These are phyloP conservation scores for Hyaloperonospora brassicae DNA, from an alignment of 352 stramenopile species.

Conservation along the genomic window DNA sequence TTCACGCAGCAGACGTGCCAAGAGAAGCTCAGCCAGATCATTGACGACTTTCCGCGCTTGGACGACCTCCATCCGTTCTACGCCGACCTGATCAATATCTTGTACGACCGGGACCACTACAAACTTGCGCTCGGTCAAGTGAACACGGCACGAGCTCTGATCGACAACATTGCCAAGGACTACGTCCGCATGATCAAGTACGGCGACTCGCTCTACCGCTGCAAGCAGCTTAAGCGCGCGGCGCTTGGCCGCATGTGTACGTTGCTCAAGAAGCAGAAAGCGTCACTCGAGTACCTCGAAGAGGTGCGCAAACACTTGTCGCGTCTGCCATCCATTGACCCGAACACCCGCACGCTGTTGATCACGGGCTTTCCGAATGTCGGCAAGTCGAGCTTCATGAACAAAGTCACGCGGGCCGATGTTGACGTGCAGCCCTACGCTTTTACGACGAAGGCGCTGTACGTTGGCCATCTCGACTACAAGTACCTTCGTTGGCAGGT, in stretches of 20 bases:
- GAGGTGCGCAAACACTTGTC: slow-evolving; percentile 97
- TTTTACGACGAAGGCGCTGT: slow-evolving; percentile 99
- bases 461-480: slow-evolving; percentile 99
- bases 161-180: slow-evolving; percentile 96
- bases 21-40: slow-evolving; percentile 95
- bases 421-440: slow-evolving; percentile 99
- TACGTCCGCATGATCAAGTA: slow-evolving; percentile 99
- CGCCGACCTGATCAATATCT: slow-evolving; percentile 99
- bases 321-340: slow-evolving; percentile 97
- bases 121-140: slow-evolving; percentile 99
- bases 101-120: slow-evolving; percentile 99
- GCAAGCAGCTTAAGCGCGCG: slow-evolving; percentile 99
- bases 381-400: slow-evolving; percentile 99
- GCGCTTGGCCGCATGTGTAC: slow-evolving; percentile 99
- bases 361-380: slow-evolving; percentile 99
- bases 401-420: slow-evolving; percentile 99
- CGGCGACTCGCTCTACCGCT: slow-evolving; percentile 98
- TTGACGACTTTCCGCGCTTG: slow-evolving; percentile 98
- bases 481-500: slow-evolving; percentile 99
- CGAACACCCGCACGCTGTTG: slow-evolving; percentile 97
- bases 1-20: slow-evolving; percentile 99
- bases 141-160: slow-evolving; percentile 96
- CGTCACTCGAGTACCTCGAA: slow-evolving; percentile 95
- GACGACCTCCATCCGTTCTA: slow-evolving; percentile 99
- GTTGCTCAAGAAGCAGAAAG: slow-evolving; percentile 98